These are phyloP conservation scores for Cryptococcus sp. DNA, from an alignment of 1,284 basidiomycete genomes.

Conservation along the genomic window DNA sequence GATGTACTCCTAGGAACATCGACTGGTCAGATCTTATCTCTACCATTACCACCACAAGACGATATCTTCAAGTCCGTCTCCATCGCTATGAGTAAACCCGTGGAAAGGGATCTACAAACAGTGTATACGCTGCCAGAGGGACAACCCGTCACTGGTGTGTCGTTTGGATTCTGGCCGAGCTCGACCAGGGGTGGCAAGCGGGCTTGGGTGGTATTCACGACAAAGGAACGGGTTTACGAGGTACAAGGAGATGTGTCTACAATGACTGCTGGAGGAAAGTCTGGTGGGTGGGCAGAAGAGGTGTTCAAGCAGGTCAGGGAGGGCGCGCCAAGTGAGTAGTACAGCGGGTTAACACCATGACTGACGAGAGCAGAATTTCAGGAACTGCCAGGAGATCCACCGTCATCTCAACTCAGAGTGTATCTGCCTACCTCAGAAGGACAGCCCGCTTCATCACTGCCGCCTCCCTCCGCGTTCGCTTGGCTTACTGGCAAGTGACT, in stretches of 20 bases:
- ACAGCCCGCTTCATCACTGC: slow-evolving; percentile 54
- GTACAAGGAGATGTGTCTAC: slow-evolving; percentile 61
- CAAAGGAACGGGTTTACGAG: slow-evolving; percentile 85
- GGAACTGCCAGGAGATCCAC: slow-evolving; percentile 72
- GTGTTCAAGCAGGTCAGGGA: slow-evolving; percentile 72
- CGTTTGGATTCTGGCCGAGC: slow-evolving; percentile 60
- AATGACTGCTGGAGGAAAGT: slow-evolving; percentile 43
- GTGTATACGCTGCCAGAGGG: slow-evolving; percentile 75
- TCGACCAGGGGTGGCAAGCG: slow-evolving; percentile 17
- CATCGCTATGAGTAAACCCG: slow-evolving; percentile 39
- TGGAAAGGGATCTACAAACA: slow-evolving; percentile 63
- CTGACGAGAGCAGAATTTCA: slow-evolving; percentile 61
- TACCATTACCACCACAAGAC: slow-evolving; percentile 67
- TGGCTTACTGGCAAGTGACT: slow-evolving; percentile 74
- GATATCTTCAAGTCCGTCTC: slow-evolving; percentile 81
- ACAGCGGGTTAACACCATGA: background rate
- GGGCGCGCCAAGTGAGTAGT: slow-evolving; percentile 65
- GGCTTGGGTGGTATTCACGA: slow-evolving; percentile 69
- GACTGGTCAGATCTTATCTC: slow-evolving; percentile 75
- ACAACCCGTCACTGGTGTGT: slow-evolving; percentile 73
- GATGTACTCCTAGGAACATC: slow-evolving; percentile 71
- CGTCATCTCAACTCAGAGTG: slow-evolving; percentile 71
- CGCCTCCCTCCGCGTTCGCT: slow-evolving; percentile 61
- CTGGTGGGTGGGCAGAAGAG: slow-evolving; percentile 67
- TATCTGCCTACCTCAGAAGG: slow-evolving; percentile 62